Conservation (phyloP, 331 rosid species). For the Saraca asoca region DNA sequence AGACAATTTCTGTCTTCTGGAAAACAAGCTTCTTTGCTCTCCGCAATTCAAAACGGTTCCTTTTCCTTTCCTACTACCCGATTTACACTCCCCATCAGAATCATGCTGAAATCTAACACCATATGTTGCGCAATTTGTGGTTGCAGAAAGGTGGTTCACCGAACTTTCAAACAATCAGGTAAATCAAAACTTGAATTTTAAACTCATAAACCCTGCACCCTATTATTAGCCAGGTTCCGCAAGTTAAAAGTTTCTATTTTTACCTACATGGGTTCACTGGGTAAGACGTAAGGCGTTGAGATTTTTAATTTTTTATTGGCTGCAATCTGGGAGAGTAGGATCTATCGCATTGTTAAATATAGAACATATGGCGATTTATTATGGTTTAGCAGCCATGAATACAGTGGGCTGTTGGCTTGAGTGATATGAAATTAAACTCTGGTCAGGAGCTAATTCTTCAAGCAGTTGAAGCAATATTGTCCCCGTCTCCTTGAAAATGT, state of each 20-base stretch:
- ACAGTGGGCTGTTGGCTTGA: background rate
- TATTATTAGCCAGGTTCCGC: background rate
- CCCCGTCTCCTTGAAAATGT: background rate
- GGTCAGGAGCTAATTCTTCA: too few species aligned
- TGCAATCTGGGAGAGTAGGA: background rate
- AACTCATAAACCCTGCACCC: background rate
- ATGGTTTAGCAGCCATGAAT: background rate
- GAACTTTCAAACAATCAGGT: constrained; percentile 70
- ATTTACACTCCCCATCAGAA: background rate
- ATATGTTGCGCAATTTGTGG: constrained; percentile 4
- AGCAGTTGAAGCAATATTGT: background rate
- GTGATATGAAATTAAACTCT: background rate
- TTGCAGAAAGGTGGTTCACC: constrained; percentile 74
- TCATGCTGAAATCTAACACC: constrained; percentile 18
- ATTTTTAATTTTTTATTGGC: background rate
- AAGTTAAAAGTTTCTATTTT: too few species aligned
- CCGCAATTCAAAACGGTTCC: constrained; percentile 56
- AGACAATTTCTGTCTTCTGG: constrained; percentile 52
- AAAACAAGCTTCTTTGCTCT: constrained; percentile 54
- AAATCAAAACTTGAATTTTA: background rate
- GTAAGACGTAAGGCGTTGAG: too few species aligned
- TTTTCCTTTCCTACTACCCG: background rate
- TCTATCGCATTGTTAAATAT: background rate
- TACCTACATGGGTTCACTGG: too few species aligned
- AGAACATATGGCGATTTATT: background rate